These are phyloP conservation scores for Ceratobasidium sp. DNA, from an alignment of 1,284 basidiomycete species.

Conservation along the genomic window DNA sequence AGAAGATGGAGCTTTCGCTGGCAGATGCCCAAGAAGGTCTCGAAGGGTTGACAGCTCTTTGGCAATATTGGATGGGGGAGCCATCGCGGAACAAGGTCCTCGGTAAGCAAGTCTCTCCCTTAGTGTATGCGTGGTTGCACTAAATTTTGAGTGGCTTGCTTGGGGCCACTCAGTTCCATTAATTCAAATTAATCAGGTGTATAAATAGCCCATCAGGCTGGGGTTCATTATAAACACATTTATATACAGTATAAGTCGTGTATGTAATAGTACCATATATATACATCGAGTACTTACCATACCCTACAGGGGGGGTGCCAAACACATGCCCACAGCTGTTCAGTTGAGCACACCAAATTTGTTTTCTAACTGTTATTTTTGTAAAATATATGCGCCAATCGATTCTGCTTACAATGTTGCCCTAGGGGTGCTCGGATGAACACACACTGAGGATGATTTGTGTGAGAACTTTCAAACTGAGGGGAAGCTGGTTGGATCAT, in stretches of 20 bases:
- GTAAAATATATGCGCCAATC: no score
- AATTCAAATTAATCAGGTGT: background rate
- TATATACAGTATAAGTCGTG: conserved; percentile 2
- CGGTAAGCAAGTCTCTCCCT: no score
- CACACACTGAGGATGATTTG: no score
- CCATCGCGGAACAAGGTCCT: background rate
- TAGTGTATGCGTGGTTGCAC: no score
- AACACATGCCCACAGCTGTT: no score
- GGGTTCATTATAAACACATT: background rate
- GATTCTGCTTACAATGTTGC: no score
- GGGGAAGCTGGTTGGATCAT: no score
- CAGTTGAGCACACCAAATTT: no score
- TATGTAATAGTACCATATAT: background rate
- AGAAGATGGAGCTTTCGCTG: background rate
- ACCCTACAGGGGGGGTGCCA: conserved; percentile 1
- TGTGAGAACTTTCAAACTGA: no score
- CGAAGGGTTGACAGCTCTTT: background rate
- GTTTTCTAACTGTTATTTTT: no score
- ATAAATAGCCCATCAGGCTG: conserved; percentile 1
- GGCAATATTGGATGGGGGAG: background rate
- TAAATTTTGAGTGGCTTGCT: background rate
- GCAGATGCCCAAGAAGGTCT: no score
- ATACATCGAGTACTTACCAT: background rate
- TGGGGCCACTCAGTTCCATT: background rate
- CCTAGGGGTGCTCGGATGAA: no score